Percentiles rank a stretch among this genome's conserved stretches.
These are phyloP conservation scores for Alectoria sarmentosa DNA, from an alignment of 495 filamentous ascomycete species.

Conservation along the genomic window DNA sequence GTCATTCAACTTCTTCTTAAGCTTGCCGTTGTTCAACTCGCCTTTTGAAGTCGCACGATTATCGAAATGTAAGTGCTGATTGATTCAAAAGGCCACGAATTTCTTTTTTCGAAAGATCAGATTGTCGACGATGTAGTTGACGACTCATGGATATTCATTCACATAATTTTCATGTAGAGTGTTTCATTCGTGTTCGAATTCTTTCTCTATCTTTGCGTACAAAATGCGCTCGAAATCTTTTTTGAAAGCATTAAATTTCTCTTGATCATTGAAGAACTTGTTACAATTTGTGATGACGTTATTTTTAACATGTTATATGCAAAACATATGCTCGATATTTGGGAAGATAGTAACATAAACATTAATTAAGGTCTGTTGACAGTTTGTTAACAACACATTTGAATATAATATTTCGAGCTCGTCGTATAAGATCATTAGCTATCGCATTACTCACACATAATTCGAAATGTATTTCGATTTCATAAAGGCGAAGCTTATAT, in stretches of 20 bases:
- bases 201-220: not conserved
- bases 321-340: not conserved
- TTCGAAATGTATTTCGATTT: not conserved
- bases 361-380: not conserved
- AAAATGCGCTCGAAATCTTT: not conserved
- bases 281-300: not conserved
- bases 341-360: not conserved
- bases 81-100: not conserved
- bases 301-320: not conserved
- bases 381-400: not conserved
- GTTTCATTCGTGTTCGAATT: not conserved
- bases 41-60: not conserved
- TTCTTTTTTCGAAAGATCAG: not conserved
- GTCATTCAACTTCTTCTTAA: not conserved
- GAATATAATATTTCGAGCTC: not conserved
- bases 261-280: not conserved
- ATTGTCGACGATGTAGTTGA: not conserved
- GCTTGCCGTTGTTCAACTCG: not conserved
- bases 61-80: not conserved
- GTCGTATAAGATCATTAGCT: not conserved
- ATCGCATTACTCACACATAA: constrained; percentile 5
- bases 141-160: not conserved
- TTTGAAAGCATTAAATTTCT: not conserved
- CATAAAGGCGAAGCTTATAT: constrained; percentile 20
- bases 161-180: not conserved